phyloP scores from a whole-genome alignment of 2,329 filamentous ascomycete species.

The Xylariales sp. region DNA sequence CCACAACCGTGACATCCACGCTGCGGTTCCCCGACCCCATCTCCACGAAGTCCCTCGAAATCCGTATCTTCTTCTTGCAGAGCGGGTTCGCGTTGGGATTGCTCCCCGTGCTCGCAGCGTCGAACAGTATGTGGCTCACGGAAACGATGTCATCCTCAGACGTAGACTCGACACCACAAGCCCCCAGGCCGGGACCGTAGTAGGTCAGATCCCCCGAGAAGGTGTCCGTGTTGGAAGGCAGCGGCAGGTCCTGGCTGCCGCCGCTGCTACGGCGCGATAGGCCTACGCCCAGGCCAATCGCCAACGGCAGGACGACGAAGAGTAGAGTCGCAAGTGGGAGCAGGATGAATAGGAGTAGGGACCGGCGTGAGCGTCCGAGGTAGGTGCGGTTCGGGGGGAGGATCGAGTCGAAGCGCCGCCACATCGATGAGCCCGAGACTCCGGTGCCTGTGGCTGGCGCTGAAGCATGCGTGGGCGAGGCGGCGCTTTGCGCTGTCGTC shows the following conservation, averaged over 20 bases:
- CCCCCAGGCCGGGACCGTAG: conserved; percentile 61
- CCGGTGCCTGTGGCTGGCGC: neutral
- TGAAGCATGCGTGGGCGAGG: neutral
- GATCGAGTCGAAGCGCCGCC: conserved; percentile 15
- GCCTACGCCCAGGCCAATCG: conserved; percentile 22
- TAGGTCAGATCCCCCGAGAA: conserved; percentile 65
- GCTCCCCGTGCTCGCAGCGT: conserved; percentile 46
- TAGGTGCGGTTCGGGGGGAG: conserved; percentile 22
- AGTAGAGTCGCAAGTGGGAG: conserved; percentile 17
- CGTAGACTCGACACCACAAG: conserved; percentile 58
- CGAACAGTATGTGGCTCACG: conserved; percentile 63
- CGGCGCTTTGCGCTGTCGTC: neutral
- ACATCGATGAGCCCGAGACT: conserved; percentile 4
- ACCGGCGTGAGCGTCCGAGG: conserved; percentile 19
- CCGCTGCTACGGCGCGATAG: conserved; percentile 13
- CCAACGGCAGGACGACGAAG: conserved; percentile 19
- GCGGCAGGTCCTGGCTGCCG: conserved; percentile 14
- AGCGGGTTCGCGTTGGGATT: conserved; percentile 43
- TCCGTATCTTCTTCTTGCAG: conserved; percentile 63
- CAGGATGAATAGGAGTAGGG: conserved; percentile 18
- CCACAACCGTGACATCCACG: conserved; percentile 59
- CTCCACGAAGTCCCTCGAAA: conserved; percentile 42
- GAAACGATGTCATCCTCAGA: conserved; percentile 58
- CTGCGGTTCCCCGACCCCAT: conserved; percentile 33
- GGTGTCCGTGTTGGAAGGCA: conserved; percentile 14